Evolutionary conservation across 78 protist genomes (phyloP).

Genomic region (Dictyostelium capitatum): DNA sequence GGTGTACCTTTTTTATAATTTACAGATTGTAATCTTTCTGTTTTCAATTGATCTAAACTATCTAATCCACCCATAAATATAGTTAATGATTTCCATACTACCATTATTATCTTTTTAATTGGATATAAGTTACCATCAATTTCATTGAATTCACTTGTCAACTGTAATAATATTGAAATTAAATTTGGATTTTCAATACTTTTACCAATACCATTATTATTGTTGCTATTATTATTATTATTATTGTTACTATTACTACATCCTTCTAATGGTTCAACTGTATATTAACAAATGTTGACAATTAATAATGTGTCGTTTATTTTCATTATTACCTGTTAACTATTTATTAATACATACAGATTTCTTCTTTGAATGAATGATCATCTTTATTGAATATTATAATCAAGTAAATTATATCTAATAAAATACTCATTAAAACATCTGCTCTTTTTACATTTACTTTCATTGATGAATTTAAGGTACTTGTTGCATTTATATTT

Average conservation of each 20-base stretch:
- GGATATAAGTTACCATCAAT: slow-evolving; percentile 57
- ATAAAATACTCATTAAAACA: slow-evolving; percentile 33
- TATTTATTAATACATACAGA: background rate
- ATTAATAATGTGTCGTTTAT: background rate
- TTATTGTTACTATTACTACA: background rate
- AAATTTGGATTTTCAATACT: background rate
- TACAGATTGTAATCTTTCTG: slow-evolving; percentile 7
- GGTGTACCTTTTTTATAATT: slow-evolving; percentile 27
- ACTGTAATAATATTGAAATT: slow-evolving; percentile 20
- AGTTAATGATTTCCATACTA: slow-evolving; percentile 42
- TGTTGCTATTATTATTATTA: background rate
- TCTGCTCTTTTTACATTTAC: slow-evolving; percentile 65
- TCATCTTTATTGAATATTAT: slow-evolving; percentile 47
- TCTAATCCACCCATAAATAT: slow-evolving; percentile 40
- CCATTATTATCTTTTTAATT: slow-evolving; percentile 65
- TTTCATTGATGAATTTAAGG: slow-evolving; percentile 3
- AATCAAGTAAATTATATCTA: slow-evolving; percentile 56
- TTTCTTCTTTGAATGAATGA: slow-evolving; percentile 10
- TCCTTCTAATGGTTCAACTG: slow-evolving; percentile 21
- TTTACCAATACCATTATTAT: background rate
- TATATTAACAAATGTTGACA: background rate
- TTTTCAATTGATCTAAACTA: slow-evolving; percentile 3
- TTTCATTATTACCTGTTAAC: no score
- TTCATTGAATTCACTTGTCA: slow-evolving; percentile 42
- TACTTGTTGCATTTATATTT: slow-evolving; percentile 25